phyloP scores from a whole-genome alignment of 2,329 filamentous ascomycete genomes.

The Ophiostoma triangulosporum region DNA sequence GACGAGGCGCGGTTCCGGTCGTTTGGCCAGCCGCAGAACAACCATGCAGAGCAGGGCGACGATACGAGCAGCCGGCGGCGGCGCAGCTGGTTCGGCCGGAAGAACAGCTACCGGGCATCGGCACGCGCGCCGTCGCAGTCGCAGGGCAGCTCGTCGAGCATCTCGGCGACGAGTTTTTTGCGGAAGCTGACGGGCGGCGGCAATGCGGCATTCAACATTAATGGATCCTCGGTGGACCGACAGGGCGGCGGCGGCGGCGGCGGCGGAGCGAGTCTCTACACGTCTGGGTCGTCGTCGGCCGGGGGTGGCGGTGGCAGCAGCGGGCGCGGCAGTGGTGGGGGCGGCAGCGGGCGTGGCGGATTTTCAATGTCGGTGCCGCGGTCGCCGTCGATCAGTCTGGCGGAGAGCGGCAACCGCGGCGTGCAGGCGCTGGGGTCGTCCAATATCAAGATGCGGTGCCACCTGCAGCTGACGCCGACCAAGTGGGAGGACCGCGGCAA shows the following conservation, averaged over 20 bases:
- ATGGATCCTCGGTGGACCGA: conserved; percentile 58
- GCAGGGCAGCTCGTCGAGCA: conserved; percentile 50
- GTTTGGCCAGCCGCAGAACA: conserved; percentile 45
- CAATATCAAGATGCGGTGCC: conserved; percentile 76
- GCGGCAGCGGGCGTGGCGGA: conserved; percentile 15
- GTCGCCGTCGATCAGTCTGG: conserved; percentile 44
- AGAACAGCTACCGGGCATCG: conserved; percentile 51
- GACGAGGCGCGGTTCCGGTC: conserved; percentile 57
- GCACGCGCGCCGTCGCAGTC: conserved; percentile 50
- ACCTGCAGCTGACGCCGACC: conserved; percentile 58
- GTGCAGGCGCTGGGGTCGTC: conserved; percentile 51
- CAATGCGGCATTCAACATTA: conserved; percentile 65
- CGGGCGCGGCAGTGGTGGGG: conserved; percentile 9
- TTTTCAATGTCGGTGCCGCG: conserved; percentile 29
- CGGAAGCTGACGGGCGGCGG: conserved; percentile 57
- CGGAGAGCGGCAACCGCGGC: conserved; percentile 33
- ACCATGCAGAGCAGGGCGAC: conserved; percentile 29
- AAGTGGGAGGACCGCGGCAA: conserved; percentile 91
- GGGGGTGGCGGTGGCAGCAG: conserved; percentile 20
- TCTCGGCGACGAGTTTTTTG: conserved; percentile 65
- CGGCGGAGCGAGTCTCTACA: conserved; percentile 44
- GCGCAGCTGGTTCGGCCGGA: conserved; percentile 47
- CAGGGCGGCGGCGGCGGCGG: conserved; percentile 35
- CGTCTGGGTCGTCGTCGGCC: conserved; percentile 39
- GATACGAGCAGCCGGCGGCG: conserved; percentile 32